Evolutionary conservation across 1,284 basidiomycete genomes (phyloP).

Genomic region (Somion occarium): DNA sequence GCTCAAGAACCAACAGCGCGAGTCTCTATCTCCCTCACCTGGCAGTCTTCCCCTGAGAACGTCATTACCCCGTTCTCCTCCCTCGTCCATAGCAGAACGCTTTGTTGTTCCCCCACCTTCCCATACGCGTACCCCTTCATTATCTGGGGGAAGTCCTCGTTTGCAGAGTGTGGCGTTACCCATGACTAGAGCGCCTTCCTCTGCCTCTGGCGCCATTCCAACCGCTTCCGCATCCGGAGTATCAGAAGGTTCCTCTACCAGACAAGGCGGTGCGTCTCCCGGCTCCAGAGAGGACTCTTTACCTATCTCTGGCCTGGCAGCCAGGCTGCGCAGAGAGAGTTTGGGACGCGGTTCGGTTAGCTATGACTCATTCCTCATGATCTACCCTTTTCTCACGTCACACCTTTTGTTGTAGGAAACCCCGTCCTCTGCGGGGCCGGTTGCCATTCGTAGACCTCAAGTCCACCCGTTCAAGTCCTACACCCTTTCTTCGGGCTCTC

Average conservation of each 20-base stretch:
- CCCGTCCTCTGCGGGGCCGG: slow-evolving; percentile 38
- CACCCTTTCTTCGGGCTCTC: slow-evolving; percentile 53
- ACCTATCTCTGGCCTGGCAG: slow-evolving; percentile 26
- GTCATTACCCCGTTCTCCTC: slow-evolving; percentile 39
- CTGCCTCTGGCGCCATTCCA: slow-evolving; percentile 22
- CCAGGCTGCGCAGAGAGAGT: slow-evolving; percentile 40
- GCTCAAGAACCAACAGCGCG: slow-evolving; percentile 46
- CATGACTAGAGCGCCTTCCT: slow-evolving; percentile 22
- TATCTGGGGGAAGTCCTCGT: slow-evolving; percentile 27
- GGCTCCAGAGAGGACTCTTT: slow-evolving; percentile 35
- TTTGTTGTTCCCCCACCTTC: slow-evolving; percentile 44
- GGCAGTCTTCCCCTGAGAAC: slow-evolving; percentile 39
- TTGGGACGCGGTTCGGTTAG: slow-evolving; percentile 31
- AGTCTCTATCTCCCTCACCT: slow-evolving; percentile 43
- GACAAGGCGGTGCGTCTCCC: slow-evolving; percentile 30
- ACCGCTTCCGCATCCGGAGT: slow-evolving; percentile 28
- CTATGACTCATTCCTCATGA: slow-evolving; percentile 2
- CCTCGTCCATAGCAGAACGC: slow-evolving; percentile 46
- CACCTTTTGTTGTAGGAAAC: slow-evolving; percentile 25
- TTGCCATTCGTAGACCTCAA: slow-evolving; percentile 51
- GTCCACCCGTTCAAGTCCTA: slow-evolving; percentile 68
- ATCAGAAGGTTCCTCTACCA: slow-evolving; percentile 36
- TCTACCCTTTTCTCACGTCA: neutral
- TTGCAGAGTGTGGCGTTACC: slow-evolving; percentile 34
- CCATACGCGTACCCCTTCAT: slow-evolving; percentile 33